Evolutionary conservation across 306 rosid genomes (phyloP).

Genomic region (Sophora flavescens): DNA sequence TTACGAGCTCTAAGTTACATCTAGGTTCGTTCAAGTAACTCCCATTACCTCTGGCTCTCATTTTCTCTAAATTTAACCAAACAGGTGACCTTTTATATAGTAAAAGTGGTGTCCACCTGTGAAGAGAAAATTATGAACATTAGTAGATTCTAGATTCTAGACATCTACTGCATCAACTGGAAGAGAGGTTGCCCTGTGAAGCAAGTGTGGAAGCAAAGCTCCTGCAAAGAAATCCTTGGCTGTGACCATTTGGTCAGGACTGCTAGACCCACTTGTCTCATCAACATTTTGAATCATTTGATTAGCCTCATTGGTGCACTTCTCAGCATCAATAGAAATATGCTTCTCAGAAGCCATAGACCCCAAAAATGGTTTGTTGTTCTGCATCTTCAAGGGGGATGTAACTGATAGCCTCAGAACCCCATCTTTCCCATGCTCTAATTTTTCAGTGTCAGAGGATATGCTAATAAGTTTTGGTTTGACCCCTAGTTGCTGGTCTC

Average conservation of each 20-base stretch:
- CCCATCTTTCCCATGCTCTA: constrained; percentile 52
- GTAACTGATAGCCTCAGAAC: constrained; percentile 40
- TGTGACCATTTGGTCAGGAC: constrained; percentile 60
- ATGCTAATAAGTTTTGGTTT: constrained; percentile 50
- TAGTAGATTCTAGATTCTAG: constrained; percentile 52
- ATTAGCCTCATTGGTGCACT: constrained; percentile 44
- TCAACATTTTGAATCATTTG: constrained; percentile 45
- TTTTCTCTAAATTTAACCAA: constrained; percentile 38
- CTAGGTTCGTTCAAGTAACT: constrained; percentile 36
- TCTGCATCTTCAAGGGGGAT: constrained; percentile 44
- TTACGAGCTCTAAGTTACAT: constrained; percentile 38
- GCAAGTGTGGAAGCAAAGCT: constrained; percentile 70
- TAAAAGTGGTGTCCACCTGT: constrained; percentile 16
- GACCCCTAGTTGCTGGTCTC: constrained; percentile 71
- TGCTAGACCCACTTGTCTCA: constrained; percentile 43
- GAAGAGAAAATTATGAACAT: constrained; percentile 38
- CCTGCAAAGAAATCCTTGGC: constrained; percentile 73
- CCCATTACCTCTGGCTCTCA: constrained; percentile 32
- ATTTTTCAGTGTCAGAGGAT: constrained; percentile 48
- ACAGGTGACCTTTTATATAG: constrained; percentile 23
- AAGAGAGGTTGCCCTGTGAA: constrained; percentile 92
- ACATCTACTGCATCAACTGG: constrained; percentile 92
- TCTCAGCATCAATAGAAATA: constrained; percentile 47
- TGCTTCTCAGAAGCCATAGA: constrained; percentile 47
- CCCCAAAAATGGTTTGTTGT: constrained; percentile 43